These are phyloP conservation scores for Amanita exitialis DNA, from an alignment of 768 basidiomycete genomes.

Conservation along the genomic window DNA sequence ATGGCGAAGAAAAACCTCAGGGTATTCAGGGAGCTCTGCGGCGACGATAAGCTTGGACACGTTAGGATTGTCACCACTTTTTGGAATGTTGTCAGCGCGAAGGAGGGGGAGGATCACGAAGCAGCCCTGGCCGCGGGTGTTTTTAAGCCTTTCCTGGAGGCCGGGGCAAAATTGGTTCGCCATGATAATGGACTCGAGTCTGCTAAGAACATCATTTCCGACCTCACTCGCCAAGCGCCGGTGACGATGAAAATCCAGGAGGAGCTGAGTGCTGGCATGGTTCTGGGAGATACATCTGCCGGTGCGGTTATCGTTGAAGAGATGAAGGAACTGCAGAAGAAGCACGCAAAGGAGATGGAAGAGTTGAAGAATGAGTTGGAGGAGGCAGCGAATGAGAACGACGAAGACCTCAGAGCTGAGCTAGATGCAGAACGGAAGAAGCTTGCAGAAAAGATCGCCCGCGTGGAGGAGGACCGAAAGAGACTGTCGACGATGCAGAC, in stretches of 20 bases:
- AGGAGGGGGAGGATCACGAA: constrained; percentile 18
- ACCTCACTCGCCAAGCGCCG: constrained; percentile 14
- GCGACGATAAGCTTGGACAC: constrained; percentile 29
- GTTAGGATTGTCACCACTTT: constrained; percentile 37
- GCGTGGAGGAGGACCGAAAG: not conserved
- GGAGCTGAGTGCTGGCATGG: constrained; percentile 11
- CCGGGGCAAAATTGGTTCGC: constrained; percentile 29
- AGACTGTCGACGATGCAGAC: not conserved
- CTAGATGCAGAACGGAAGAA: constrained; percentile 3
- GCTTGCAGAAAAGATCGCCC: not conserved
- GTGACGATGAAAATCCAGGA: constrained; percentile 11
- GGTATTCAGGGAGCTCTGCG: constrained; percentile 37
- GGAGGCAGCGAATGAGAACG: constrained; percentile 6
- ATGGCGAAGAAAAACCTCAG: constrained; percentile 31
- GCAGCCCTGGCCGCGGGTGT: constrained; percentile 18
- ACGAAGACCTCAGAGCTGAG: constrained; percentile 5
- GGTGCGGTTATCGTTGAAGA: constrained; percentile 11
- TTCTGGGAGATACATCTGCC: constrained; percentile 28
- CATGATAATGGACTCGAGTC: constrained; percentile 22
- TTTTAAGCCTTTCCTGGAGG: constrained; percentile 31
- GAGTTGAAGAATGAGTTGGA: constrained; percentile 10
- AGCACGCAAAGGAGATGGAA: constrained; percentile 9
- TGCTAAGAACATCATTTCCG: constrained; percentile 21
- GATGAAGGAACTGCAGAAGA: constrained; percentile 7
- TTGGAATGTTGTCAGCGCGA: constrained; percentile 27